phyloP scores from a whole-genome alignment of 176 grass and related monocot species.

The Rhynchospora breviuscula region DNA sequence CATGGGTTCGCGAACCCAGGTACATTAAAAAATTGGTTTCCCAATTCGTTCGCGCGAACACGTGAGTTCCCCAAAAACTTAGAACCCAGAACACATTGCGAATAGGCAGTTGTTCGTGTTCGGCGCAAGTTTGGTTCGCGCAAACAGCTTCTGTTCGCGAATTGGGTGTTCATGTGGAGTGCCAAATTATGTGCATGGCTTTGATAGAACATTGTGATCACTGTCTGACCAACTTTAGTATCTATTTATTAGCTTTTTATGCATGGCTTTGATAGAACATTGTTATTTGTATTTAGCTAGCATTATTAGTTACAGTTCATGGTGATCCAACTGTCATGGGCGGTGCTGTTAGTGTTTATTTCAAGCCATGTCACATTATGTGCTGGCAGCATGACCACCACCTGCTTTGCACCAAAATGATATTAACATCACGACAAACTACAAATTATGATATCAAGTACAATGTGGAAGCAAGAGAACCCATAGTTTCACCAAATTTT shows the following conservation, averaged over 20 bases:
- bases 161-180: too few relatives aligned
- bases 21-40: too few relatives aligned
- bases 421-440: neutral
- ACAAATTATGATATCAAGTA: slow-evolving; percentile 1
- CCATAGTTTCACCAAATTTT: neutral
- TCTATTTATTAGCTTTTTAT: neutral
- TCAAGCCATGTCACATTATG: neutral
- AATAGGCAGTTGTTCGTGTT: too few relatives aligned
- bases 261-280: neutral
- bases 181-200: too few relatives aligned
- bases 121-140: too few relatives aligned
- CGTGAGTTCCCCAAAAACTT: too few relatives aligned
- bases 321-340: neutral
- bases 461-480: neutral
- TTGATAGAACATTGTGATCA: too few relatives aligned
- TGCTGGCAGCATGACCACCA: neutral
- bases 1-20: too few relatives aligned
- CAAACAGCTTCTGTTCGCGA: too few relatives aligned
- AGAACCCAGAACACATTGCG: too few relatives aligned
- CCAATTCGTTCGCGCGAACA: too few relatives aligned
- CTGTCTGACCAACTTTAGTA: neutral
- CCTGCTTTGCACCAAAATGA: neutral
- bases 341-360: neutral
- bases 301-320: neutral
- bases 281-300: neutral